Base-by-base conservation (phyloP, 1,284 basidiomycete genomes). In the Pseudozyma hubeiensis region DNA sequence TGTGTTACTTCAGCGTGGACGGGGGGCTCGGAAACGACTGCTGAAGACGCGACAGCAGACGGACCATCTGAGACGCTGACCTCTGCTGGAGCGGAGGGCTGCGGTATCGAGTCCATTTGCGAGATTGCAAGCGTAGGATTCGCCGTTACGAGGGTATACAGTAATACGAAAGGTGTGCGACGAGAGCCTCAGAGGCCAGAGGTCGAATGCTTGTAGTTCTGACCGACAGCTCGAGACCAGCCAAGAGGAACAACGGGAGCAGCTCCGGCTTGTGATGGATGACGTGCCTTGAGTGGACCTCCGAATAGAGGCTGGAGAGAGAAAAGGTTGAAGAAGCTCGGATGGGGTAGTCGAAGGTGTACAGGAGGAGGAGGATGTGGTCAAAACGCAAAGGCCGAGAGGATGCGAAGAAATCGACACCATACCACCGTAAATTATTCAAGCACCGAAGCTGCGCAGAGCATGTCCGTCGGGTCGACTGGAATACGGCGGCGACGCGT, bases 401-500 rank as follows among this genome's bases (percentile, higher is more conserved):
- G 40, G 45, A 51, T 43, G 49, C 58, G 64, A 66, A 66, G 64
- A 66, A 62, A 40, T 40, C n/a, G 14, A 37, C 14, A 4, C 9
- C 35, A 37, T 14, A 37, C 8, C 35, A 9, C 9, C 8, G 14
- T 9, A 9, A 37, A 9, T 3, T 10, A 37, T 14, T 39, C 44
- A 39, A 31, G 37, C 60, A 39, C 48, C 47, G 52, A 62, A 40
- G 31, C 39, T 45, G 52, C 39, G 59, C 59, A 54, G 53, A 53
- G 19, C 5, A 45, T 37, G 19, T 10, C 43, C 34, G 43, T 54
- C 19, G n/a, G 40, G 40, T 41, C 40, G 7, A 41, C 35, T 24
- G 24, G 24, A 24, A 24, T 24, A 24, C 40, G 2, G 40, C 40
- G 35, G 14, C 19, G 37, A 47, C 54, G 47, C 54, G 45, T 48